Evolutionary conservation across 2,329 filamentous ascomycete species (phyloP), one percentile per base, ranked within the genome.

Genomic region (Epichloe festucae): DNA sequence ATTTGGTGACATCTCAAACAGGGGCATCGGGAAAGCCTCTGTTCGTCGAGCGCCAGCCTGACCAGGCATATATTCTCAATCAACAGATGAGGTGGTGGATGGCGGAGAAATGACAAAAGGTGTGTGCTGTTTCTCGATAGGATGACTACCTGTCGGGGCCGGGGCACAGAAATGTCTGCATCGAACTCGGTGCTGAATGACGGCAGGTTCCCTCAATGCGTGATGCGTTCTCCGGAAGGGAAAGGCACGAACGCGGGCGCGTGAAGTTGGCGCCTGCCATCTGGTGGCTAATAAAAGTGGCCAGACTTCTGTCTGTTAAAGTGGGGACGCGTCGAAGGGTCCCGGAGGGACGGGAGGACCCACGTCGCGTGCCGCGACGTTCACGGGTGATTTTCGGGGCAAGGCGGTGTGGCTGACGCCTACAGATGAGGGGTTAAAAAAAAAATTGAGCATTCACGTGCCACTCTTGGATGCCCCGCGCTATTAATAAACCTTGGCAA

Each of bases 1-100:
- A 54, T 78, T 77, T 12, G 68, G 63, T 17, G 74, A 73, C 60
- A 76, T 66, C 50, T 70, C 65, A 44, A 69, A 63, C 27, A 78
- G 65, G 60, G 76, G 70, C 75, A 77, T 78, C 54, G 62, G 55
- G 47, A 49, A 31, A 42, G 27, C 21, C 2, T 19, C 21, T 14
- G 3, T 12, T 43, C 17, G 8, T 14, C 11, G 21, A 21, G 21
- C 19, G 21, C n/a, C 27, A 15, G 21, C 46, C 39, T 10, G 2
- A 15, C 8, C 7, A 7, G 46, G 12, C 3, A 3, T 3, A 2
- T 45, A 8, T 21, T 46, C 6, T 36, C 12, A 11, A 7, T 5
- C 31, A 21, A 17, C 2, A 2, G 11, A 35, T 11, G n/a, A 2
- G 15, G 17, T 31, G 17, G 8, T 31, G 17, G 8, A 35, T 10